A percentile compares a stretch with the other conserved stretches of the same genome.
Evolutionary conservation across 1,284 basidiomycete genomes (phyloP).

Genomic region (Pseudozyma flocculosa): DNA sequence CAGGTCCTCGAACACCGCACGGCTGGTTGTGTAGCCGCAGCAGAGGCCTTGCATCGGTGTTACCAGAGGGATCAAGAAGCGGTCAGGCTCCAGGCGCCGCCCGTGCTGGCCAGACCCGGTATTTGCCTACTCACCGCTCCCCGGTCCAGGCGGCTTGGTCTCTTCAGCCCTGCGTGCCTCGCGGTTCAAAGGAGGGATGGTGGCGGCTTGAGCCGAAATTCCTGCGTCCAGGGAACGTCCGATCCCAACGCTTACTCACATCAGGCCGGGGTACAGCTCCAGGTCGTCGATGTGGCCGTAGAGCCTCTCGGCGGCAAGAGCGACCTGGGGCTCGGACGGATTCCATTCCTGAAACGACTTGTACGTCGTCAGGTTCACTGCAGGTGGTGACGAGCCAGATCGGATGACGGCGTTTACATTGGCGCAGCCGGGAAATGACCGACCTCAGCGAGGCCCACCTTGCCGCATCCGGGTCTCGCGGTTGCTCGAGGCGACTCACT

Average conservation of each 20-base stretch:
- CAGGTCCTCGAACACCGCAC: slow-evolving; percentile 81
- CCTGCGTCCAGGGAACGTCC: too few species aligned
- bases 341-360: slow-evolving; percentile 78
- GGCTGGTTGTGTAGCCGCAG: slow-evolving; percentile 77
- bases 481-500: background rate
- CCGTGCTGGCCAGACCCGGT: too few species aligned
- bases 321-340: slow-evolving; percentile 69
- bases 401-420: too few species aligned
- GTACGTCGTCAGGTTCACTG: slow-evolving; percentile 61
- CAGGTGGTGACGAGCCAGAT: background rate
- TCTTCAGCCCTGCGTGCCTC: slow-evolving; percentile 65
- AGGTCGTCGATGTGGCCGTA: slow-evolving; percentile 67
- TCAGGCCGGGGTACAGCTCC: slow-evolving; percentile 66
- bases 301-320: slow-evolving; percentile 68
- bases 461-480: too few species aligned
- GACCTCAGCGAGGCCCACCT: too few species aligned
- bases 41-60: slow-evolving; percentile 55
- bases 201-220: too few species aligned
- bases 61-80: too few species aligned
- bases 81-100: too few species aligned
- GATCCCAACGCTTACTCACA: too few species aligned
- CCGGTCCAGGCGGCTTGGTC: slow-evolving; percentile 71
- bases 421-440: too few species aligned
- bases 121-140: slow-evolving; percentile 70
- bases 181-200: too few species aligned